A percentile compares a stretch with the other conserved stretches of the same genome.
Evolutionary conservation across 208 protist species (phyloP).

Genomic region (Hexamita inflata): DNA sequence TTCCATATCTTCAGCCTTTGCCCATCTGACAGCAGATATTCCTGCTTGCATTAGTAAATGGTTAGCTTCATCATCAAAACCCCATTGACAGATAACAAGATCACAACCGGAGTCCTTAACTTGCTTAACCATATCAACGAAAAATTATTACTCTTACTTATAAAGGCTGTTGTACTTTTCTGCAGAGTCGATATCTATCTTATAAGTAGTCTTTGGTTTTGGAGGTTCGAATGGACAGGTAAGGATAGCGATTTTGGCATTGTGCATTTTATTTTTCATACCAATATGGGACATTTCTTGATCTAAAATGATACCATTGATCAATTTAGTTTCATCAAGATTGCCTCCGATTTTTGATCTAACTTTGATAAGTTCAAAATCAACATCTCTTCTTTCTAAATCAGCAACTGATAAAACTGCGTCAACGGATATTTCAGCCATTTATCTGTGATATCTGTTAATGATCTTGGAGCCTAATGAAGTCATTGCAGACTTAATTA

Average conservation of each 20-base stretch:
- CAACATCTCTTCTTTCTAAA: constrained; percentile 90
- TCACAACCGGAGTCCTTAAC: constrained; percentile 84
- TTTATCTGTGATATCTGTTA: constrained; percentile 75
- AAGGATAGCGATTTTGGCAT: constrained; percentile 96
- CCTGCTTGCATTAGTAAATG: constrained; percentile 93
- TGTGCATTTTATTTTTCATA: constrained; percentile 73
- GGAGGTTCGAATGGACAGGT: constrained; percentile 99
- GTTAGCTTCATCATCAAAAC: constrained; percentile 99
- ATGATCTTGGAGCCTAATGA: constrained; percentile 95
- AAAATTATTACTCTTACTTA: constrained; percentile 90
- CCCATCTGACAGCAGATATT: constrained; percentile 98
- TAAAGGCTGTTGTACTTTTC: constrained; percentile 79
- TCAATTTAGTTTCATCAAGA: constrained; percentile 40
- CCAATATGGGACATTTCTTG: constrained; percentile 41
- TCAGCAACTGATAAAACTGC: constrained; percentile 94
- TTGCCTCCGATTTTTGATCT: constrained; percentile 62
- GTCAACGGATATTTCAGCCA: constrained; percentile 93
- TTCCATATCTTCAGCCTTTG: constrained; percentile 97
- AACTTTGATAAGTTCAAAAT: constrained; percentile 98
- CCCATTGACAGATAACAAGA: constrained; percentile 98
- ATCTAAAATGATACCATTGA: constrained; percentile 38
- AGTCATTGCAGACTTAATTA: constrained; percentile 87
- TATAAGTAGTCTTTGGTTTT: constrained; percentile 99
- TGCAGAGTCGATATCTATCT: constrained; percentile 76
- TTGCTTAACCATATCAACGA: constrained; percentile 68